Conservation (phyloP, 2,329 filamentous ascomycete genomes). For the Pezicula radicicola region DNA sequence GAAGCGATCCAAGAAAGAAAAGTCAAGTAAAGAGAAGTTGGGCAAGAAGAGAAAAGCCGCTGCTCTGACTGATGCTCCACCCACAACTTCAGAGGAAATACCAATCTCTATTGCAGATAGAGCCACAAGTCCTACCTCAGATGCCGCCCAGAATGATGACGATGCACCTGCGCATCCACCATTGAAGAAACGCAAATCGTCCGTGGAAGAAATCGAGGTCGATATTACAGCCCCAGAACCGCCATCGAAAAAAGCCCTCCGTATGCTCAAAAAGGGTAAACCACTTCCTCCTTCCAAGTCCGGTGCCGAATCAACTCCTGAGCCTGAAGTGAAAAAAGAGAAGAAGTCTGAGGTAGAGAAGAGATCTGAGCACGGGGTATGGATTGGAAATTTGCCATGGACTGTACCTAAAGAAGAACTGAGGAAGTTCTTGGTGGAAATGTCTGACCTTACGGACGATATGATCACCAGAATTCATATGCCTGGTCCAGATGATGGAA, state of each 20-base stretch:
- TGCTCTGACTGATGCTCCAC: conserved; percentile 9
- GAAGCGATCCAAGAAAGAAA: conserved; percentile 12
- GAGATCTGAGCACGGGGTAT: conserved; percentile 81
- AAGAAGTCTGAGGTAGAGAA: conserved; percentile 40
- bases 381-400: conserved; percentile 96
- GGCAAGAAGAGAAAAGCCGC: conserved; percentile 23
- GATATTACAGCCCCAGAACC: conserved; percentile 88
- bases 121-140: background rate
- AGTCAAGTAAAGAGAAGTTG: conserved; percentile 5
- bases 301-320: conserved; percentile 32
- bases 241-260: conserved; percentile 89
- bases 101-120: background rate
- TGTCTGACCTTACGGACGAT: conserved; percentile 63
- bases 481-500: conserved; percentile 44
- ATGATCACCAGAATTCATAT: conserved; percentile 74
- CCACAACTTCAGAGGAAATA: conserved; percentile 4
- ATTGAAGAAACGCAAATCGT: conserved; percentile 64
- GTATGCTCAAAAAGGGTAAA: conserved; percentile 84
- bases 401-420: conserved; percentile 71
- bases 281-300: conserved; percentile 43
- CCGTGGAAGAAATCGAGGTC: conserved; percentile 75
- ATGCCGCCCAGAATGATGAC: background rate
- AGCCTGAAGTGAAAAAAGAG: conserved; percentile 36
- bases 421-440: conserved; percentile 74
- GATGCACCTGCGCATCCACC: conserved; percentile 13